Conservation (phyloP, 768 basidiomycete species). For the Trametes cubensis region DNA sequence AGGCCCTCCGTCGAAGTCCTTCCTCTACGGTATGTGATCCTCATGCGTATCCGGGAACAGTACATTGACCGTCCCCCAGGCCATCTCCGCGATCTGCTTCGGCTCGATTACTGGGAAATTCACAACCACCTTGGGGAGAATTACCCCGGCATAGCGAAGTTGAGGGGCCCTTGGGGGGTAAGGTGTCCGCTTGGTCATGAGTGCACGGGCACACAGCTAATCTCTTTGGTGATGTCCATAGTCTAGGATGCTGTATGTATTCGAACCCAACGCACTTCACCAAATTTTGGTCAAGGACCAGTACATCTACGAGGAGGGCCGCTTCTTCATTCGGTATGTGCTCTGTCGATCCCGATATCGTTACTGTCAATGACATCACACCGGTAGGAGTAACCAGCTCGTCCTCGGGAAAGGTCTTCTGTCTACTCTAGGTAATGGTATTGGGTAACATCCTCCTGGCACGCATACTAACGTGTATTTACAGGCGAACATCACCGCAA, state of each 20-base stretch:
- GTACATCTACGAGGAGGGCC: slow-evolving; percentile 23
- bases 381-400: not conserved
- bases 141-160: slow-evolving; percentile 49
- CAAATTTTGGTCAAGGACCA: slow-evolving; percentile 28
- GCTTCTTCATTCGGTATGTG: slow-evolving; percentile 16
- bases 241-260: slow-evolving; percentile 16
- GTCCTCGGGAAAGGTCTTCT: slow-evolving; percentile 10
- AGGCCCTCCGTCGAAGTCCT: slow-evolving; percentile 20
- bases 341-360: not conserved
- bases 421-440: not conserved
- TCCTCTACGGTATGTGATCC: slow-evolving; percentile 17
- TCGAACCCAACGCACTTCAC: slow-evolving; percentile 25
- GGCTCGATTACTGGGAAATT: slow-evolving; percentile 13
- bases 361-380: not conserved
- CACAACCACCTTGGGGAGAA: slow-evolving; percentile 20
- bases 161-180: slow-evolving; percentile 52
- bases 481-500: slow-evolving; percentile 22
- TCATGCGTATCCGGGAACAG: too few relatives aligned
- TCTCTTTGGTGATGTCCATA: not conserved
- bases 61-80: slow-evolving; percentile 8
- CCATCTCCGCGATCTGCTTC: slow-evolving; percentile 16
- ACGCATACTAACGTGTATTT: not conserved
- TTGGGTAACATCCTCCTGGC: not conserved
- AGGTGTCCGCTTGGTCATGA: not conserved
- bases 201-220: not conserved